phyloP scores from a whole-genome alignment of 73 alveolate species.

The Urostyla sp. region DNA sequence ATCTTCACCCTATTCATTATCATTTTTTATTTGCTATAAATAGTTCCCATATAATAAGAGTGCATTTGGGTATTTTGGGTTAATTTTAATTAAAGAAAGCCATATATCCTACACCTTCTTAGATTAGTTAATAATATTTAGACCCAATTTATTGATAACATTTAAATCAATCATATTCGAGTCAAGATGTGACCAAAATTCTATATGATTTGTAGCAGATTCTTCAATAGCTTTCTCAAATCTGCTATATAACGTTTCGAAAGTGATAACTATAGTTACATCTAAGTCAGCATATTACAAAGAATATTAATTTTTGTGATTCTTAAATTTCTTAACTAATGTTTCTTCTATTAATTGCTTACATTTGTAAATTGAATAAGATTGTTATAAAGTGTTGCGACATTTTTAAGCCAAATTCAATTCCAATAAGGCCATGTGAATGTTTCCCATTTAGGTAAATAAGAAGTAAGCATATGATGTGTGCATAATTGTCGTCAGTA shows the following conservation, averaged over 20 bases:
- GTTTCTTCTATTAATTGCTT: constrained; percentile 39
- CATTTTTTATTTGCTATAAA: constrained; percentile 52
- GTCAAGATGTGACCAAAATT: constrained; percentile 62
- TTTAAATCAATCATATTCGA: constrained; percentile 56
- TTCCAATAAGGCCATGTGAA: constrained; percentile 52
- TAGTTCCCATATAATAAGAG: constrained; percentile 54
- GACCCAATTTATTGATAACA: constrained; percentile 52
- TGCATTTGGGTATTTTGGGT: constrained; percentile 62
- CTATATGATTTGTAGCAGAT: constrained; percentile 59
- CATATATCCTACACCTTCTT: constrained; percentile 51
- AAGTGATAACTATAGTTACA: constrained; percentile 61
- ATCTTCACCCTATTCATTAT: constrained; percentile 44
- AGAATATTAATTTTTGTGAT: not conserved
- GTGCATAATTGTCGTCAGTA: constrained; percentile 46
- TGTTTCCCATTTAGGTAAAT: constrained; percentile 60
- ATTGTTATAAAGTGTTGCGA: constrained; percentile 18
- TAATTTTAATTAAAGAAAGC: constrained; percentile 50
- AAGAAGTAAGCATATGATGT: constrained; percentile 48
- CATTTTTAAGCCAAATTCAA: constrained; percentile 40
- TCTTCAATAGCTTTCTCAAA: constrained; percentile 44
- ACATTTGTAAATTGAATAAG: constrained; percentile 30
- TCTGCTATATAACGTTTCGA: constrained; percentile 43
- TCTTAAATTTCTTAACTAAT: constrained; percentile 18
- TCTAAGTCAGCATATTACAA: constrained; percentile 26
- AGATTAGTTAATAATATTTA: constrained; percentile 48